Evolutionary conservation across 345 rosid species (phyloP).

Genomic region (Carallia brachiata): DNA sequence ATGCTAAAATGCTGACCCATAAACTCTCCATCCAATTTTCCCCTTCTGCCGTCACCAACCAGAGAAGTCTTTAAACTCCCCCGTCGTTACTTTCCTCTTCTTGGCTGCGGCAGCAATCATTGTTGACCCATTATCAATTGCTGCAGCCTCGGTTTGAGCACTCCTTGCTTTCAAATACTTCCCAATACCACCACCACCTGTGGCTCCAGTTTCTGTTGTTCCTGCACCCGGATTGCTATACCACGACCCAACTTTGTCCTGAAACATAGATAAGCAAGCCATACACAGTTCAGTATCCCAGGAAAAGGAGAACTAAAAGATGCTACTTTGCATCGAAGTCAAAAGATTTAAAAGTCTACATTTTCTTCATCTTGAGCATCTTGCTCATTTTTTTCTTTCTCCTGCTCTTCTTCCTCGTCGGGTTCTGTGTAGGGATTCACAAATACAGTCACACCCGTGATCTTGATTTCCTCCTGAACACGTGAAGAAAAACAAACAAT

Average conservation of each 20-base stretch:
- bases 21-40: conserved; percentile 3
- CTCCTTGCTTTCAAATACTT: conserved; percentile 71
- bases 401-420: conserved; percentile 76
- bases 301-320: neutral
- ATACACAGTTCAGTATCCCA: neutral
- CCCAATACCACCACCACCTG: conserved; percentile 62
- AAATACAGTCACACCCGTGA: conserved; percentile 63
- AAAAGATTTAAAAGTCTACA: conserved; percentile 25
- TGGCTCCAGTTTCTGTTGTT: conserved; percentile 41
- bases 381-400: conserved; percentile 56
- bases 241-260: conserved; percentile 90
- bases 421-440: conserved; percentile 83
- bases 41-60: conserved; percentile 47
- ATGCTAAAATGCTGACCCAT: conserved; percentile 2
- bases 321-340: neutral
- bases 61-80: conserved; percentile 76
- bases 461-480: conserved; percentile 85
- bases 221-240: conserved; percentile 87
- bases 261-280: conserved; percentile 21
- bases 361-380: conserved; percentile 58
- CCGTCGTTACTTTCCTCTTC: conserved; percentile 62
- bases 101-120: conserved; percentile 38
- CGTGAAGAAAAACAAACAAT: conserved; percentile 11
- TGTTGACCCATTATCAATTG: conserved; percentile 31
- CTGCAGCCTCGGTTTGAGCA: conserved; percentile 34